A percentile compares a stretch with the other conserved stretches of the same genome.
phyloP scores from a whole-genome alignment of 1,284 basidiomycete species.

The Mycena sp. region DNA sequence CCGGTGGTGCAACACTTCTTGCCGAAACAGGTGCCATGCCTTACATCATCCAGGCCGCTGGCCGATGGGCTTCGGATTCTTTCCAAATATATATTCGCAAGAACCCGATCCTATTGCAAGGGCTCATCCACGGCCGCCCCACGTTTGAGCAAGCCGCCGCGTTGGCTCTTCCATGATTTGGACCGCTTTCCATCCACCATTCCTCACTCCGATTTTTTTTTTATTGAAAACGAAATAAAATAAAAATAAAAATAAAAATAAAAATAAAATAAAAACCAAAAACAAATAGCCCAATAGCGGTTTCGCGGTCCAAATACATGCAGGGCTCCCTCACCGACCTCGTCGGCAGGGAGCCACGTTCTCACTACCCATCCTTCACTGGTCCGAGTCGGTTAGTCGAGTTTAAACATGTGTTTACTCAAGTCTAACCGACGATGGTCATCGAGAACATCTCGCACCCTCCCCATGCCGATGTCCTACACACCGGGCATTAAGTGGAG shows the following conservation, averaged over 20 bases:
- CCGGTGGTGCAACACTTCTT: slow-evolving; percentile 34
- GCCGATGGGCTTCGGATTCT: slow-evolving; percentile 35
- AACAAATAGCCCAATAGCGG: neutral
- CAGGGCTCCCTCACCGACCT: no score
- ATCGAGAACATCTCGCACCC: no score
- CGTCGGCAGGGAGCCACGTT: no score
- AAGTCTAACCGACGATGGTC: no score
- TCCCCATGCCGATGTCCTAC: no score
- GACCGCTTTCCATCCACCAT: no score
- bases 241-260: no score
- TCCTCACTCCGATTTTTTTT: neutral
- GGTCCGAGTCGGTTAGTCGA: no score
- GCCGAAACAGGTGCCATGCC: slow-evolving; percentile 31
- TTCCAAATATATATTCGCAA: slow-evolving; percentile 38
- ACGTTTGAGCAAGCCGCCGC: neutral
- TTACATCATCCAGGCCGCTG: slow-evolving; percentile 34
- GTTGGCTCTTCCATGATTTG: neutral
- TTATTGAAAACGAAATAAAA: no score
- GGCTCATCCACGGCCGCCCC: slow-evolving; percentile 14
- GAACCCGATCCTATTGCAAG: slow-evolving; percentile 30
- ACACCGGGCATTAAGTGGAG: no score
- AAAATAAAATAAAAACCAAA: slow-evolving; percentile 1
- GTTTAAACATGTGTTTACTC: no score
- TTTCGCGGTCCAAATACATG: neutral
- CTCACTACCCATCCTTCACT: no score